These are phyloP conservation scores for Zygoascus biomembranicola DNA, from an alignment of 805 yeast genomes.

Conservation along the genomic window DNA sequence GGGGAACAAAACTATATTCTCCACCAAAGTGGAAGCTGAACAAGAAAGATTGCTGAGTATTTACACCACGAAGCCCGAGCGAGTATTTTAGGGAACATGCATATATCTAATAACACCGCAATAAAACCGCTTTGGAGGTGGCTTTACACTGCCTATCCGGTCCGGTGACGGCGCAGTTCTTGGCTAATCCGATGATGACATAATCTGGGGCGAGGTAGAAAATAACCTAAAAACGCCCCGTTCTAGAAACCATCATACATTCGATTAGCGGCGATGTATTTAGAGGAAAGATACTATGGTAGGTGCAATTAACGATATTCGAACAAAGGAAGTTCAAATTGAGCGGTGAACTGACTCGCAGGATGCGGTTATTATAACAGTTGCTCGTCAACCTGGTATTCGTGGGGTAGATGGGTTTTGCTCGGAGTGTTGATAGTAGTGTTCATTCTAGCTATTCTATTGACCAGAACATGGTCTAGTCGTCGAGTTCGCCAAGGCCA, in stretches of 20 bases:
- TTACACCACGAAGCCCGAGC: too few species aligned
- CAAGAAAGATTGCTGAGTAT: too few species aligned
- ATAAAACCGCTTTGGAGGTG: too few species aligned
- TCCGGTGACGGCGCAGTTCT: too few species aligned
- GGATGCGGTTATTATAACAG: background rate
- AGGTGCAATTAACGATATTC: background rate
- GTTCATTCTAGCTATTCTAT: conserved; percentile 17
- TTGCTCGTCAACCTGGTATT: conserved; percentile 17
- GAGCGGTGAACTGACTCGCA: background rate
- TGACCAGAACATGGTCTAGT: conserved; percentile 19
- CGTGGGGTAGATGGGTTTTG: conserved; percentile 32
- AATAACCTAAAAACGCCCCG: background rate
- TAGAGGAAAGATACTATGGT: background rate
- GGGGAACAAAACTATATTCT: too few species aligned
- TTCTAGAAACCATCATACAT: background rate
- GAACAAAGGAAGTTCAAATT: too few species aligned
- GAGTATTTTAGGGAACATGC: too few species aligned
- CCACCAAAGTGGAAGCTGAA: too few species aligned
- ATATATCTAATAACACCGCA: too few species aligned
- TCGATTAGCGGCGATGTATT: background rate
- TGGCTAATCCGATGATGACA: background rate
- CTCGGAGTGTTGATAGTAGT: conserved; percentile 23
- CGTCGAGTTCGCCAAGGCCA: conserved; percentile 30
- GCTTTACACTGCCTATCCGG: too few species aligned
- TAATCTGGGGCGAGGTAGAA: background rate